phyloP scores from a whole-genome alignment of 768 basidiomycete species.

The Leucocoprinus leucothites region DNA sequence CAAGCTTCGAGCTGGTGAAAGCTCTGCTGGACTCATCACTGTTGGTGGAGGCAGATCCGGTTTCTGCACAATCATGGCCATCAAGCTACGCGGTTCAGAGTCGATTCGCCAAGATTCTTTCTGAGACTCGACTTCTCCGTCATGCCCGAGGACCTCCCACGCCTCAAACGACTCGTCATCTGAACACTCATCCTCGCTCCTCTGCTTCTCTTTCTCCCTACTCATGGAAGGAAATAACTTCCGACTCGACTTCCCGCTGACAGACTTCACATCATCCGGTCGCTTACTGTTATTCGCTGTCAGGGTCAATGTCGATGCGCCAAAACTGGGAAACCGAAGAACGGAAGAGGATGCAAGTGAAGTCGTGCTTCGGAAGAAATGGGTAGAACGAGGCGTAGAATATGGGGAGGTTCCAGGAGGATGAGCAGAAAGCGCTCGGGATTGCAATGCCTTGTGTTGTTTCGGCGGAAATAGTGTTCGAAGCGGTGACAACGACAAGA shows the following conservation, averaged over 20 bases:
- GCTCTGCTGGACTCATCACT: slow-evolving; percentile 1
- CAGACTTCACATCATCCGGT: slow-evolving; percentile 26
- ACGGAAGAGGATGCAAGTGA: slow-evolving; percentile 41
- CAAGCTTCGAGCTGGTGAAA: slow-evolving; percentile 25
- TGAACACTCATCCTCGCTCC: slow-evolving; percentile 26
- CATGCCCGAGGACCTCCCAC: slow-evolving; percentile 42
- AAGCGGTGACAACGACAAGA: slow-evolving; percentile 43
- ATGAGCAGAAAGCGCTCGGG: slow-evolving; percentile 38
- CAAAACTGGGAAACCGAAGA: slow-evolving; percentile 22
- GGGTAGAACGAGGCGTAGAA: slow-evolving; percentile 28
- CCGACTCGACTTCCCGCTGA: slow-evolving; percentile 27
- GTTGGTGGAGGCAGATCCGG: slow-evolving; percentile 14
- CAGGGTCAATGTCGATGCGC: slow-evolving; percentile 16
- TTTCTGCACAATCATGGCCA: slow-evolving; percentile 24
- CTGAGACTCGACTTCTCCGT: slow-evolving; percentile 13
- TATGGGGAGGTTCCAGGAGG: slow-evolving; percentile 38
- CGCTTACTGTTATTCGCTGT: slow-evolving; percentile 20
- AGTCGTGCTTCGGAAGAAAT: slow-evolving; percentile 43
- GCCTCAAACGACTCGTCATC: slow-evolving; percentile 22
- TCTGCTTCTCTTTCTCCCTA: slow-evolving; percentile 34
- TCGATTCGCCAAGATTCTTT: slow-evolving; percentile 12
- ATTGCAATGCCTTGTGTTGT: slow-evolving; percentile 25
- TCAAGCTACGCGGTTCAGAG: slow-evolving; percentile 22
- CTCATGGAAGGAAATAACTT: slow-evolving; percentile 29
- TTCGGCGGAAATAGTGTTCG: slow-evolving; percentile 43